These are phyloP conservation scores for Trypanosoma avium DNA, from an alignment of 208 protist species.

Conservation along the genomic window DNA sequence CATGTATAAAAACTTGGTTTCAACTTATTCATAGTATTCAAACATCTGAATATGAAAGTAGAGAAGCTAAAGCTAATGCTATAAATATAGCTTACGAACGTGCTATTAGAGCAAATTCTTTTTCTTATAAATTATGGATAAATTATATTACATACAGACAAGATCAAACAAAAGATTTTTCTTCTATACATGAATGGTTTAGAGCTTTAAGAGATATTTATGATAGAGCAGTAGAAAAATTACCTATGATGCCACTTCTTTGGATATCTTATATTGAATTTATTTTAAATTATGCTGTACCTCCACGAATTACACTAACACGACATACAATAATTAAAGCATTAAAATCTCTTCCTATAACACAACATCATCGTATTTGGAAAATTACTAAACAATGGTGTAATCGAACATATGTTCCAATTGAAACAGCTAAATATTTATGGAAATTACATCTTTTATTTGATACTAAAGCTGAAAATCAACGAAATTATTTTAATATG, in stretches of 20 bases:
- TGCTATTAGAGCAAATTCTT: conserved; percentile 57
- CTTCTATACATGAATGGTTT: conserved; percentile 63
- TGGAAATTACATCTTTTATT: conserved; percentile 65
- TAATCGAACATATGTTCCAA: conserved; percentile 39
- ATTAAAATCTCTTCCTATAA: conserved; percentile 59
- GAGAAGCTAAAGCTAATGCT: conserved; percentile 49
- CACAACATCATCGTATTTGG: conserved; percentile 82
- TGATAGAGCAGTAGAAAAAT: conserved; percentile 62
- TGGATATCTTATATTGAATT: conserved; percentile 78
- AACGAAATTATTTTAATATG: conserved; percentile 65
- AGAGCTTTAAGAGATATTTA: conserved; percentile 60
- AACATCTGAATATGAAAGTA: conserved; percentile 19
- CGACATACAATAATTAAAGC: conserved; percentile 55
- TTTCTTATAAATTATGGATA: conserved; percentile 85
- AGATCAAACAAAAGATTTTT: conserved; percentile 40
- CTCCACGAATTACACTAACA: conserved; percentile 59
- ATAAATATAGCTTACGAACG: conserved; percentile 76
- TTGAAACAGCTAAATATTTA: conserved; percentile 44
- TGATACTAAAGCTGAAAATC: conserved; percentile 41
- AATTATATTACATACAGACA: conserved; percentile 61
- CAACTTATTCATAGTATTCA: conserved; percentile 40
- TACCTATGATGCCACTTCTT: conserved; percentile 76
- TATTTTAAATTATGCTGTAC: conserved; percentile 36
- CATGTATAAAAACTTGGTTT: conserved; percentile 66
- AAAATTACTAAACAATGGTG: conserved; percentile 53